Evolutionary conservation across 225 moss, liverwort and hornwort genomes (phyloP), one percentile per base, ranked within the genome.

Genomic region (Polytrichum formosum): DNA sequence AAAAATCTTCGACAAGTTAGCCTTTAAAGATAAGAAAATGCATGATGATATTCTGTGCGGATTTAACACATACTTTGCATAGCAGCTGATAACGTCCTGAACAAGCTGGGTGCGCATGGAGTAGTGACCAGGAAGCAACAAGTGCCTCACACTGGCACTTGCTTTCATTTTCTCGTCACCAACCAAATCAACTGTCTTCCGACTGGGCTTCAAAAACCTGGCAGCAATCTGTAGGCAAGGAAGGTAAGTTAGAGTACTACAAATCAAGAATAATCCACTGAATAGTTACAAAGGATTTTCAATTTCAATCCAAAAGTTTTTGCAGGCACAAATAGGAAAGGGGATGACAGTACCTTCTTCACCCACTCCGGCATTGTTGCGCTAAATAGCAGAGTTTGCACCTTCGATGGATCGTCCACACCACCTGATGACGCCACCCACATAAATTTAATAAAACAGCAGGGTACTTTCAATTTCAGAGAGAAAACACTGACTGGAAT

Each of bases 141-240:
- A 70, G 68, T 98, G 98, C 84, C 72, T 91, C 80, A 98, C 98
- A 53, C 90, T 88, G 65, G 92, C 82, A 76, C 92, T 92, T 28
- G 94, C 98, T 75, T 98, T 98, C 94, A 98, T 98, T 53, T 98
- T 92, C 56, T 98, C 92, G 30, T 92, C 88, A 65, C 94, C 98
- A 26, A 98, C 94, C 61, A 98, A 73, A 63, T 98, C 98, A 5
- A 98, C 98, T 5, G 92, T 89, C 72, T 82, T 78, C 74, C 88
- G 87, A 53, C 74, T 79, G 5, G 88, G 61, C 77, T 94, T 98
- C 78, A 94, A 66, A 53, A 98, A 98, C 84, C 53, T 88, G 13
- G 82, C 79, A 2, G 98, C 92, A 54, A 98, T 92, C 91, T 88
- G 79, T 6, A 46, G 10, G 4, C 13, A 46, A 13, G 2, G 0